A percentile compares a stretch with the other conserved stretches of the same genome.
These are phyloP conservation scores for Termitomyces heimii DNA, from an alignment of 768 basidiomycete genomes.

Conservation along the genomic window DNA sequence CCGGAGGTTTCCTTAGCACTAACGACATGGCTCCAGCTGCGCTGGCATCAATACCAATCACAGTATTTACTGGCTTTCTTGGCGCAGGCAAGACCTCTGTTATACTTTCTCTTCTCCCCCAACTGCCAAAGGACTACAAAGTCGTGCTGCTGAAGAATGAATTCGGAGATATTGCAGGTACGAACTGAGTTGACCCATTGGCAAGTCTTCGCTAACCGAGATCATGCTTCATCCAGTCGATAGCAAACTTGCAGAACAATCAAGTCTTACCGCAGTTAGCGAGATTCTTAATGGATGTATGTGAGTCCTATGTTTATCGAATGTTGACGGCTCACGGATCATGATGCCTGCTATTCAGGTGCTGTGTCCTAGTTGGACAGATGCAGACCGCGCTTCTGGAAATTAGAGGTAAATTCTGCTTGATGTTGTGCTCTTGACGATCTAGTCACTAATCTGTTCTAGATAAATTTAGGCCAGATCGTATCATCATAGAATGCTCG, in stretches of 20 bases:
- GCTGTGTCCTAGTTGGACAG: constrained; percentile 91
- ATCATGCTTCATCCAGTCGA: constrained; percentile 52
- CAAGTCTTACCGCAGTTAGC: constrained; percentile 78
- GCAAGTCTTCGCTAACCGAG: background rate
- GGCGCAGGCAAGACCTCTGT: constrained; percentile 78
- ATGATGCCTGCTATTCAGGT: constrained; percentile 39
- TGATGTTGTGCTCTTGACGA: background rate
- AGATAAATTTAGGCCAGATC: constrained; percentile 83
- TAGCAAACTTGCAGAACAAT: constrained; percentile 83
- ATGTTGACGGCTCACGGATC: background rate
- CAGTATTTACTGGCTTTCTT: constrained; percentile 93
- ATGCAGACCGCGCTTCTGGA: constrained; percentile 90
- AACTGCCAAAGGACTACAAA: constrained; percentile 80
- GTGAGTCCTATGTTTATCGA: constrained; percentile 36
- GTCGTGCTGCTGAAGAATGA: constrained; percentile 94
- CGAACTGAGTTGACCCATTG: background rate
- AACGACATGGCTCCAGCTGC: background rate
- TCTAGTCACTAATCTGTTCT: background rate
- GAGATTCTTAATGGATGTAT: constrained; percentile 97
- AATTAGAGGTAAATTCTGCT: constrained; percentile 54
- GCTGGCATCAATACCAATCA: constrained; percentile 63
- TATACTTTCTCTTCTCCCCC: constrained; percentile 78
- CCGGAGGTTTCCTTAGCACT: background rate
- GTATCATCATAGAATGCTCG: constrained; percentile 96
- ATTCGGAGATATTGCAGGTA: constrained; percentile 90